Evolutionary conservation across 2,329 filamentous ascomycete genomes (phyloP).

Genomic region (Whalleya microplaca): DNA sequence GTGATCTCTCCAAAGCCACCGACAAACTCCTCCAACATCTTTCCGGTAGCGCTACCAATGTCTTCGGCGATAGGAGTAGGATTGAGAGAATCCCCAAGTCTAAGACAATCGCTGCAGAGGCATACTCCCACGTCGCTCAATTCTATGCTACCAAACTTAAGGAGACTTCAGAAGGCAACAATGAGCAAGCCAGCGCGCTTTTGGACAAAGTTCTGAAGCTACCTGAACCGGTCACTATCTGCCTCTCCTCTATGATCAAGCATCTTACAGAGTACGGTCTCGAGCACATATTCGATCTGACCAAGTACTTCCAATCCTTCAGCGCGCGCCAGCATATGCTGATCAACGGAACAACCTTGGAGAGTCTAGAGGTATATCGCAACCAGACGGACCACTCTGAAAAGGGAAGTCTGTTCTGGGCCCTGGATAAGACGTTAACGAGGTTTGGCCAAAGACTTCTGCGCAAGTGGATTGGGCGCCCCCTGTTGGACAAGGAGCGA

Average conservation of each 20-base stretch:
- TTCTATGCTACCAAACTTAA: constrained; percentile 92
- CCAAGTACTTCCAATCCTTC: constrained; percentile 96
- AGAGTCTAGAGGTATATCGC: constrained; percentile 92
- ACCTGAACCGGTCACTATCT: constrained; percentile 84
- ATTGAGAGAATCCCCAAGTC: constrained; percentile 77
- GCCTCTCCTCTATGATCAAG: constrained; percentile 93
- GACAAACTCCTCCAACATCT: constrained; percentile 92
- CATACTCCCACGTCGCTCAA: constrained; percentile 85
- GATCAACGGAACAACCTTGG: constrained; percentile 90
- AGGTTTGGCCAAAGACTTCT: constrained; percentile 86
- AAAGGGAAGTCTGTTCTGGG: constrained; percentile 93
- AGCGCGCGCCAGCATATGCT: constrained; percentile 94
- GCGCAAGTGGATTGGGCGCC: constrained; percentile 92
- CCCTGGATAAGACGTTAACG: constrained; percentile 88
- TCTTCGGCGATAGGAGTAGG: constrained; percentile 87
- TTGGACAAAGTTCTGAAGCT: constrained; percentile 86
- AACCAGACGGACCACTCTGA: constrained; percentile 87
- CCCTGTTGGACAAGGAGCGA: constrained; percentile 73
- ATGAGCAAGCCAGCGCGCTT: constrained; percentile 62
- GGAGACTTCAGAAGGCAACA: constrained; percentile 55
- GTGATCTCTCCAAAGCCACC: constrained; percentile 84
- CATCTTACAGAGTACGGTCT: constrained; percentile 91
- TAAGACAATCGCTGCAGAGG: constrained; percentile 81
- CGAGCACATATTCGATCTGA: constrained; percentile 93
- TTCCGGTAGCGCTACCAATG: constrained; percentile 85